These are phyloP conservation scores for Candida sonorensis DNA, from an alignment of 805 yeast species.

Conservation along the genomic window DNA sequence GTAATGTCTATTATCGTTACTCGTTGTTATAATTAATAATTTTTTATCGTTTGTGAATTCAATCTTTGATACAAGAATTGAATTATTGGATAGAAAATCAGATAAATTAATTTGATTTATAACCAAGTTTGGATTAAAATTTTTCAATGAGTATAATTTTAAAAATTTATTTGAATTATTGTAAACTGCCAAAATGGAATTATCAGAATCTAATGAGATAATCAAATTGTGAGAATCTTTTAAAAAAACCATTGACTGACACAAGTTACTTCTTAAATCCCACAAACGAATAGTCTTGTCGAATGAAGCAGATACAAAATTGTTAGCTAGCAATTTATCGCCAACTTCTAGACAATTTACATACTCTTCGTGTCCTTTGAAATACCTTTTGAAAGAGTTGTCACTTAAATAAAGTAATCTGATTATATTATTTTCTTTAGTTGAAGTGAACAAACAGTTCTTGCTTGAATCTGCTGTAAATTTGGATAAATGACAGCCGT, in stretches of 20 bases:
- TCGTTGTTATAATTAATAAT: slow-evolving; percentile 30
- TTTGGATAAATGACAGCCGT: slow-evolving; percentile 82
- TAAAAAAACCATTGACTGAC: slow-evolving; percentile 55
- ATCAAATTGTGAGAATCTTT: slow-evolving; percentile 27
- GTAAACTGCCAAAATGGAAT: slow-evolving; percentile 65
- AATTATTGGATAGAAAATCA: background rate
- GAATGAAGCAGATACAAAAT: slow-evolving; percentile 57
- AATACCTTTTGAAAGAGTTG: slow-evolving; percentile 77
- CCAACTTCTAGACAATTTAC: slow-evolving; percentile 69
- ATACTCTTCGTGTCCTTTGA: slow-evolving; percentile 75
- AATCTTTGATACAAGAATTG: slow-evolving; percentile 18
- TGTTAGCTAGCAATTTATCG: slow-evolving; percentile 61
- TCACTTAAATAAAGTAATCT: slow-evolving; percentile 72
- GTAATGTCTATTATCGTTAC: slow-evolving; percentile 16
- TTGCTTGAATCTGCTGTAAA: slow-evolving; percentile 68
- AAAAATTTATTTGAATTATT: slow-evolving; percentile 41
- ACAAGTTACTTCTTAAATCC: slow-evolving; percentile 69
- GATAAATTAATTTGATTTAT: slow-evolving; percentile 41
- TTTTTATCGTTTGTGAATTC: slow-evolving; percentile 42
- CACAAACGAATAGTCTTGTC: slow-evolving; percentile 82
- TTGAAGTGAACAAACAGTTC: slow-evolving; percentile 72
- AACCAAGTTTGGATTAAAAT: slow-evolving; percentile 51
- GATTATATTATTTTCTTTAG: slow-evolving; percentile 69
- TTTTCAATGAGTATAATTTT: slow-evolving; percentile 55
- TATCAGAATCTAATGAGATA: slow-evolving; percentile 81